phyloP scores from a whole-genome alignment of 164 flowering plant species.

The Nelumbo lutea region DNA sequence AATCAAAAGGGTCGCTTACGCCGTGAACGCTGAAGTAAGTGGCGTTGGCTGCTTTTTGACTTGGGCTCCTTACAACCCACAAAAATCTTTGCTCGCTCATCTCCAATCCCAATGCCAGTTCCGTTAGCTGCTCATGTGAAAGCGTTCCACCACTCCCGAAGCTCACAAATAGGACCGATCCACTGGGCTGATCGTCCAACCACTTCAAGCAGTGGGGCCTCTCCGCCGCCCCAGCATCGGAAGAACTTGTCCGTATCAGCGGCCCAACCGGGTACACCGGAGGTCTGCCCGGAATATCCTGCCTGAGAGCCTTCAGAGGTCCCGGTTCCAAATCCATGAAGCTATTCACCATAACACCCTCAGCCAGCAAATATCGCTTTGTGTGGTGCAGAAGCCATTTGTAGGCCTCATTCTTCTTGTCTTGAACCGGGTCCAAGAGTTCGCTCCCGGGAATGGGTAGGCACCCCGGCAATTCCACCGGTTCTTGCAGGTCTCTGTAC shows the following conservation, averaged over 20 bases:
- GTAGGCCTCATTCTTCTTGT: conserved; percentile 43
- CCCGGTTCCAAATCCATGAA: conserved; percentile 45
- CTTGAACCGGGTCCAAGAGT: conserved; percentile 45
- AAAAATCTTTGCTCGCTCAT: conserved; percentile 36
- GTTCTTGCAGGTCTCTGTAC: conserved; percentile 24
- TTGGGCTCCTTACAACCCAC: conserved; percentile 39
- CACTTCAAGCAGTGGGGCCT: conserved; percentile 25
- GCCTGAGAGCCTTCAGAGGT: conserved; percentile 20
- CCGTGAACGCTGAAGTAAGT: conserved; percentile 26
- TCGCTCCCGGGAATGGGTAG: conserved; percentile 44
- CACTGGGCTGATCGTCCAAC: conserved; percentile 37
- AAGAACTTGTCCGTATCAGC: conserved; percentile 11
- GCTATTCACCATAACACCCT: conserved; percentile 47
- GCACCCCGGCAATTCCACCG: conserved; percentile 48
- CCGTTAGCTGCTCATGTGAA: conserved; percentile 23
- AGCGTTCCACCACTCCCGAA: conserved; percentile 49
- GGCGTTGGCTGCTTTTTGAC: conserved; percentile 21
- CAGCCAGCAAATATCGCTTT: conserved; percentile 24
- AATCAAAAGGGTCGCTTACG: conserved; percentile 28
- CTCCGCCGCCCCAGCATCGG: neutral
- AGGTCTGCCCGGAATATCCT: conserved; percentile 25
- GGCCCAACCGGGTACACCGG: conserved; percentile 39
- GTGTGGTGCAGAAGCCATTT: conserved; percentile 31
- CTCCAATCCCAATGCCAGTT: conserved; percentile 39
- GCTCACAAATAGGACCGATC: conserved; percentile 31